Evolutionary conservation across 2,329 filamentous ascomycete species (phyloP), one percentile per base, ranked within the genome.

Genomic region (Talaromyces sp.): DNA sequence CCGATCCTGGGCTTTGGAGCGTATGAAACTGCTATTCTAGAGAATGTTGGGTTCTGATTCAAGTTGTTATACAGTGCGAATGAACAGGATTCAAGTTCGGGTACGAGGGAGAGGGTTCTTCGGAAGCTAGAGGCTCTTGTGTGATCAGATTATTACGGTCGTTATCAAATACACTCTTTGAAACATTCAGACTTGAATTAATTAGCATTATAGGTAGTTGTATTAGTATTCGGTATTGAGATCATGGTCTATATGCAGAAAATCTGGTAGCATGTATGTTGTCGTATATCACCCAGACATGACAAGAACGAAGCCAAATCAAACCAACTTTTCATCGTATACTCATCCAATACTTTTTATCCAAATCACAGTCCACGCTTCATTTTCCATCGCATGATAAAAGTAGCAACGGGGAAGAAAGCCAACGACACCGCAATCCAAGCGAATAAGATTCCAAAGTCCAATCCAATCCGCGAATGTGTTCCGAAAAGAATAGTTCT

Each of bases 401-500:
- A 66, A 1, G 61, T 55, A 0, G 68, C 68, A 35, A 70, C 35
- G 0, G 68, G 68, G 37, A 63, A 70, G 8, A 70, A 49, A 0
- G 49, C 44, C 22, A 70, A 47, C 0, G 68, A 70, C 2, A 62
- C 44, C 0, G 42, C 68, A 35, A 70, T 56, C 85, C 83, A 87
- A 0, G 79, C 79, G 53, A 86, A 79, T 39, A 88, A 65, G 1
- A 87, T 70, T 0, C 80, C 84, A 66, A 87, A 82, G 56, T 87
- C 82, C 2, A 86, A 65, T 0, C 83, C 83, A 45, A 87, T 81
- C 13, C 77, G 67, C 0, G 80, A 82, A 55, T 83, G 80, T 5
- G 83, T 69, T 49, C 82, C 83, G 56, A 88, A 87, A 11, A 87
- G 57, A 27, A 87, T 80, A n/a, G 80, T 81, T 3, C 84, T 75